Percentiles rank a stretch among this genome's conserved stretches.
phyloP scores from a whole-genome alignment of 2,329 filamentous ascomycete species.

The Microcyclosporella mali region DNA sequence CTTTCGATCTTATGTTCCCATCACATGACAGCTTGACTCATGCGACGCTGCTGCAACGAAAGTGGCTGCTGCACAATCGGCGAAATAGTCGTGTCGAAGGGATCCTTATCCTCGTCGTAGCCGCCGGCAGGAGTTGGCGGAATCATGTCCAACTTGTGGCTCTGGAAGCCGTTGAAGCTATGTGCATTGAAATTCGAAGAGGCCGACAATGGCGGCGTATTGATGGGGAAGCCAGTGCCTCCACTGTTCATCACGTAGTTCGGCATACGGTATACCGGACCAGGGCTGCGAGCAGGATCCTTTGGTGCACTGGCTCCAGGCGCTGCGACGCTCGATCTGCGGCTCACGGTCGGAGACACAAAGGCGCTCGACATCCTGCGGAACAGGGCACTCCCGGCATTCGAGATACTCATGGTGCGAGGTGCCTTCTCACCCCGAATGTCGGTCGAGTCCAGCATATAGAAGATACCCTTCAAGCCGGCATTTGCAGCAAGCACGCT shows the following conservation, averaged over 20 bases:
- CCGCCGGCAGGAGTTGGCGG: conserved; percentile 35
- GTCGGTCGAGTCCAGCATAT: conserved; percentile 35
- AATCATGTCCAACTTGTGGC: conserved; percentile 34
- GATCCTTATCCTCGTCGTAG: conserved; percentile 27
- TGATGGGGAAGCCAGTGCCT: conserved; percentile 35
- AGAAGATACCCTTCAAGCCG: conserved; percentile 42
- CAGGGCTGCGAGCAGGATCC: conserved; percentile 12
- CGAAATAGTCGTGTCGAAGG: conserved; percentile 33
- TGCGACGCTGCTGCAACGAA: conserved; percentile 1
- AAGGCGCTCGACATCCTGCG: conserved; percentile 32
- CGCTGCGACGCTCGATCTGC: conserved; percentile 22
- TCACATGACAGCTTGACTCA: conserved; percentile 12
- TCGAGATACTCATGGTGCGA: conserved; percentile 25
- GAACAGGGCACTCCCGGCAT: conserved; percentile 25
- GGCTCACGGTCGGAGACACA: conserved; percentile 10
- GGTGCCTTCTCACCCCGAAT: conserved; percentile 8
- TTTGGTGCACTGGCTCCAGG: conserved; percentile 10
- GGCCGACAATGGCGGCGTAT: conserved; percentile 25
- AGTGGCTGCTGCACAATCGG: conserved; percentile 16
- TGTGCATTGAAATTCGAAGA: conserved; percentile 22
- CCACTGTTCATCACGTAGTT: conserved; percentile 35
- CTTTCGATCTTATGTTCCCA: too few relatives aligned
- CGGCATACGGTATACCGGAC: conserved; percentile 26
- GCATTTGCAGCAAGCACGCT: conserved; percentile 37
- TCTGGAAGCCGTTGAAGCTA: conserved; percentile 23